Base-by-base conservation (phyloP, 805 yeast species). In the Sugiyamaella lignohabitans region DNA sequence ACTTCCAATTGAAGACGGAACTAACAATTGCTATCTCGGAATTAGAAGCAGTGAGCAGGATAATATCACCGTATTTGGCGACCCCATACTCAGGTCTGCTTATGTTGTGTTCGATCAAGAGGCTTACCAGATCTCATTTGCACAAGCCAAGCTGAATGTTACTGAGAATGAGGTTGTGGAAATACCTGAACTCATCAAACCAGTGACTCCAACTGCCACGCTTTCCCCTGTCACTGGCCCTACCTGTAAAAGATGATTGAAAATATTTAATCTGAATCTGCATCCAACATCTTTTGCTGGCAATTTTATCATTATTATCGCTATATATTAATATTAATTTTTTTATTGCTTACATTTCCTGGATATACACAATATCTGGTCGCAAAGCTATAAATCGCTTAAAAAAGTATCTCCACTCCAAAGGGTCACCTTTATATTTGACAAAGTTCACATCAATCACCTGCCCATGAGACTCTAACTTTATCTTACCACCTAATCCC, bases 321-420 rank as follows among this genome's bases (percentile, higher is more conserved):
- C n/a, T n/a, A n/a, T n/a, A n/a, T n/a, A n/a, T n/a, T n/a, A n/a
- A n/a, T 5, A 21, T 42, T 17, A 43, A 16, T 22, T n/a, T 39
- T 16, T 17, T 35, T 39, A 21, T 37, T 11, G 14, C 40, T 3
- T 6, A 22, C 32, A 16, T 24, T 22, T 8, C 42, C 32, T 27
- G 14, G 11, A 27, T 8, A 27, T 27, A n/a, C n/a, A 27, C 32
- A 8, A 27, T 27, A 27, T 27, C 32, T 27, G 32, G 32, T 14
- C 32, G 32, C 14, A 73, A 58, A 8, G 76, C 60, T 1, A 81
- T 74, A 24, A 79, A 69, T 40, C 71, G 70, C 56, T 79, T 79
- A 64, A 83, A 82, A 17, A 82, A 64, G 14, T 79, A 64, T 61
- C 88, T 70, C 88, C 88, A 82, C 59, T 82, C 88, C 36, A 82